Evolutionary conservation across 768 basidiomycete species (phyloP).

Genomic region (Lanmaoa pseudosensibilis): DNA sequence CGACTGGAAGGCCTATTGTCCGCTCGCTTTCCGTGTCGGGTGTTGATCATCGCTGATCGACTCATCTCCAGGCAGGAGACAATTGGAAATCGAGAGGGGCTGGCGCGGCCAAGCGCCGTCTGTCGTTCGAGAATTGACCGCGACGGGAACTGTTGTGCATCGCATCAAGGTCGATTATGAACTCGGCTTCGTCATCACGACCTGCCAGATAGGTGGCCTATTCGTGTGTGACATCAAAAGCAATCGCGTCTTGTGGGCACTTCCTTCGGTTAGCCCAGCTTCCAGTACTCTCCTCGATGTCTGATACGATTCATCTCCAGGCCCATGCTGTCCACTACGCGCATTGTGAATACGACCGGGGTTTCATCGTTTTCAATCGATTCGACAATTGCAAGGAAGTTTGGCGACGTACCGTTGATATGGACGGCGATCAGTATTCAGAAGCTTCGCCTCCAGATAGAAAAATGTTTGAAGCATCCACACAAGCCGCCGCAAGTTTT

Average conservation of each 20-base stretch:
- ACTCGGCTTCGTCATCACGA: slow-evolving; percentile 58
- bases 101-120: slow-evolving; percentile 58
- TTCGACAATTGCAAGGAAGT: slow-evolving; percentile 60
- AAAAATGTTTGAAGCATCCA: slow-evolving; percentile 25
- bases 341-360: slow-evolving; percentile 72
- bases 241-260: slow-evolving; percentile 58
- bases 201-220: slow-evolving; percentile 55
- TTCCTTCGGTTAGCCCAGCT: slow-evolving; percentile 46
- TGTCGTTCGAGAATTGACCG: slow-evolving; percentile 33
- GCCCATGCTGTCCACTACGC: slow-evolving; percentile 39
- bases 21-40: slow-evolving; percentile 1
- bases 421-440: slow-evolving; percentile 23
- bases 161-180: slow-evolving; percentile 76
- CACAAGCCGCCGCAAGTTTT: slow-evolving; percentile 19
- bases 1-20: slow-evolving; percentile 66
- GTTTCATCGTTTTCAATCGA: slow-evolving; percentile 72
- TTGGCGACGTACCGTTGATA: slow-evolving; percentile 53
- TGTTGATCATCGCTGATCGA: slow-evolving; percentile 11
- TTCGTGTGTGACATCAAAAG: slow-evolving; percentile 54
- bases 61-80: slow-evolving; percentile 43
- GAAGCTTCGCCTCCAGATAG: slow-evolving; percentile 36
- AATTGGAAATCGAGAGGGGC: slow-evolving; percentile 44
- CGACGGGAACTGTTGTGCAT: slow-evolving; percentile 49
- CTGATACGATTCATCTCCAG: slow-evolving; percentile 8
- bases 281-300: not conserved